These are phyloP conservation scores for Venturia nashicola DNA, from an alignment of 2,329 filamentous ascomycete species.

Conservation along the genomic window DNA sequence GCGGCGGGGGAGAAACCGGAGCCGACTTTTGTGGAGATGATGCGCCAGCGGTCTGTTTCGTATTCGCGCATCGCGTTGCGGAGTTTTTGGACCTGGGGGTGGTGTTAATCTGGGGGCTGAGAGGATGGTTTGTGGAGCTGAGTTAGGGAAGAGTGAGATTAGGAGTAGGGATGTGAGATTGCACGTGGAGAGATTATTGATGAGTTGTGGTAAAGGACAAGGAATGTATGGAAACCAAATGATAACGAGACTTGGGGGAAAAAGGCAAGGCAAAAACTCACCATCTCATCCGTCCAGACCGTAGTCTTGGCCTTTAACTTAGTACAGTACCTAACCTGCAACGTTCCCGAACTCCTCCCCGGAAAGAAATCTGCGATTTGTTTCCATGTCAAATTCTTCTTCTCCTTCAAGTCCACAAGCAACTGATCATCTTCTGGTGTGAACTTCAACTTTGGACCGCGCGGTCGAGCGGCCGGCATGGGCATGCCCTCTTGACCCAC, in stretches of 20 bases:
- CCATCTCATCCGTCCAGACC: conserved; percentile 87
- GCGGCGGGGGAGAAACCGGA: conserved; percentile 78
- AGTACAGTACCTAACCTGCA: conserved; percentile 90
- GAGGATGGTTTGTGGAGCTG: not conserved
- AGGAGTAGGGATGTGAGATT: not conserved
- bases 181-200: too few species aligned
- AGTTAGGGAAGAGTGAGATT: not conserved
- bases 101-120: conserved; percentile 1
- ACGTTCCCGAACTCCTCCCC: conserved; percentile 74
- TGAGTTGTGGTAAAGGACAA: too few species aligned
- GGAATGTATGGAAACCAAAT: too few species aligned
- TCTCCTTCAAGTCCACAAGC: conserved; percentile 83
- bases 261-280: conserved; percentile 33
- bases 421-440: conserved; percentile 83
- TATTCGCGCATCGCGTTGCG: conserved; percentile 69
- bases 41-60: conserved; percentile 86
- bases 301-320: conserved; percentile 91
- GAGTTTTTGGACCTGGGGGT: conserved; percentile 59
- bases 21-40: conserved; percentile 82
- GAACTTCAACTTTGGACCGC: conserved; percentile 86
- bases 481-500: conserved; percentile 86
- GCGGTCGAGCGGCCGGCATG: conserved; percentile 62
- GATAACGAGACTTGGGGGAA: too few species aligned
- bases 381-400: conserved; percentile 91
- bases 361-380: conserved; percentile 96